Evolutionary conservation across 2,329 filamentous ascomycete species (phyloP), one percentile per base, ranked within the genome.

Genomic region (Penicillium digitatum): DNA sequence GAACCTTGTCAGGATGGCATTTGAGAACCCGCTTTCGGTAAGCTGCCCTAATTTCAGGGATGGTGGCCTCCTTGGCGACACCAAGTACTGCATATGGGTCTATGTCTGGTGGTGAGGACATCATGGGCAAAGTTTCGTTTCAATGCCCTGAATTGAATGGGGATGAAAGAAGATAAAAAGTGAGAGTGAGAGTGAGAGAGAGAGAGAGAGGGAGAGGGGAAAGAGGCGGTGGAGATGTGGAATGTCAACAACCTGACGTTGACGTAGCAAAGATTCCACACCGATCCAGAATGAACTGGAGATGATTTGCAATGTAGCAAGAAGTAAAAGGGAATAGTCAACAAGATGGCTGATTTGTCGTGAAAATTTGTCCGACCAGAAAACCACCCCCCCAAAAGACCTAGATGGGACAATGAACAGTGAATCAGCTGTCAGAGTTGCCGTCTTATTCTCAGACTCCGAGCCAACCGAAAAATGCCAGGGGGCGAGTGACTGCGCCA

Each of bases 1-100:
- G 87, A 59, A 95, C 84, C 76, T 96, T 95, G 79, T 96, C 92
- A 32, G 92, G 92, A 65, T 96, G 92, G 69, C 88, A 92, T 72
- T 89, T 90, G 64, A 96, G 82, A 34, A 90, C 89, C 38, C 95
- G 85, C 73, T 95, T 95, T 65, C 89, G 86, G 76, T 96, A 87
- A 16, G 89, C 87, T 48, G 84, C 82, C 67, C 89, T 87, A 72
- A 96, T 93, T 63, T 87, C 83, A 45, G 84, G 64, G 39, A 85
- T 71, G 57, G 88, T 83, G 45, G 89, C 89, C 73, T 87, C 83
- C 69, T 84, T 87, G 58, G 85, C 70, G 54, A 96, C 82, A 50
- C 89, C 89, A 47, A 96, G 81, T 52, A 83, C 80, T 67, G 80
- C 83, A 79, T 95, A 96, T 46, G 90, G 93, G 76, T 97, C 90